These are phyloP conservation scores for Botrytis medusae DNA, from an alignment of 2,329 filamentous ascomycete genomes.

Conservation along the genomic window DNA sequence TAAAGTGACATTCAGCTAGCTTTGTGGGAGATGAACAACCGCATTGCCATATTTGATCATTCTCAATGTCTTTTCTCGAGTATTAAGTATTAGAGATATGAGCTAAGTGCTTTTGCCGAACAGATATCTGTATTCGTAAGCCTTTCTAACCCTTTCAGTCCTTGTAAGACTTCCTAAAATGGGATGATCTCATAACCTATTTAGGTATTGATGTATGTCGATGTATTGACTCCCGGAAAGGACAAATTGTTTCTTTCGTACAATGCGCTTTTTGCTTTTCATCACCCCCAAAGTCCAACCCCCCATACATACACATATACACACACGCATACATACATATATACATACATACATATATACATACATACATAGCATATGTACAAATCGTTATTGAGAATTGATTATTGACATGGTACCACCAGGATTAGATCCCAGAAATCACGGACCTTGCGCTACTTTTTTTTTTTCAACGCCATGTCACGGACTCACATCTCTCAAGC, in stretches of 20 bases:
- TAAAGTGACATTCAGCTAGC: background rate
- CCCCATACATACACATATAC: too few species aligned
- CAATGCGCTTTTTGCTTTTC: background rate
- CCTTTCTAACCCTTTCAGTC: background rate
- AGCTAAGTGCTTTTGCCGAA: background rate
- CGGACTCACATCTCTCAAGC: conserved; percentile 7
- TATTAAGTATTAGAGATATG: background rate
- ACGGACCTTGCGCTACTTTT: conserved; percentile 24
- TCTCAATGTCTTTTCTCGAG: background rate
- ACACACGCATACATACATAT: background rate
- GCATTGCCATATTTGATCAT: background rate
- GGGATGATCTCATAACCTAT: background rate
- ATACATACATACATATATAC: background rate
- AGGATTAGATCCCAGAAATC: background rate
- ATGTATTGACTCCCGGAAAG: background rate
- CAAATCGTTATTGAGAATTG: background rate
- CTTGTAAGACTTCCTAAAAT: background rate
- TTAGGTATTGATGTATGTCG: background rate
- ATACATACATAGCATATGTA: background rate
- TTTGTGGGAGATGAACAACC: background rate
- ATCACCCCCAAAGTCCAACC: background rate
- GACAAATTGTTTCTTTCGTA: background rate
- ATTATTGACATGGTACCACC: background rate
- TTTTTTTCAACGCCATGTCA: conserved; percentile 20
- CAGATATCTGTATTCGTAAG: background rate